Conservation (phyloP, 805 yeast species). For the Metschnikowia orientalis region DNA sequence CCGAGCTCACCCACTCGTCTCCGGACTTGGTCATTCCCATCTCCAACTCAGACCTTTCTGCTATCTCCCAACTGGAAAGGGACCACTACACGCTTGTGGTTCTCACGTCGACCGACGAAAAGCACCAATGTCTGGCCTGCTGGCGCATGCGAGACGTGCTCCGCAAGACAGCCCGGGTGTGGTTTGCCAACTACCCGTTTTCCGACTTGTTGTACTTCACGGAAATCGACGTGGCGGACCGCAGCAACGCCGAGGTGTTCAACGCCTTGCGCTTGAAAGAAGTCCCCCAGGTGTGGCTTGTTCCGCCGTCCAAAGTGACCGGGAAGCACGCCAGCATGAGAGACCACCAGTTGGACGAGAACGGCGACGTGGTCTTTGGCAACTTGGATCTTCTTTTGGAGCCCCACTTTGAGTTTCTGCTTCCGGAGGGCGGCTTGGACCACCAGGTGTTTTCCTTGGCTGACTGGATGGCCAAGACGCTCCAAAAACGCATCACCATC, state of each 20-base stretch:
- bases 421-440: constrained; percentile 31
- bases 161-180: constrained; percentile 39
- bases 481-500: constrained; percentile 42
- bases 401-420: constrained; percentile 32
- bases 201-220: constrained; percentile 42
- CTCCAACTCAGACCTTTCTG: constrained; percentile 10
- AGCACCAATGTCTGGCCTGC: constrained; percentile 49
- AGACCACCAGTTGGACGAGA: constrained; percentile 20
- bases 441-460: constrained; percentile 48
- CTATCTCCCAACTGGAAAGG: constrained; percentile 19
- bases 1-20: constrained; percentile 4
- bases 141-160: constrained; percentile 38
- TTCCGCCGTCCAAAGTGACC: constrained; percentile 43
- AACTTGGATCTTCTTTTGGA: constrained; percentile 22
- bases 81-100: constrained; percentile 49
- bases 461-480: constrained; percentile 44
- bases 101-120: constrained; percentile 46
- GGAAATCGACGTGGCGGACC: constrained; percentile 45
- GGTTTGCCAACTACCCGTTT: constrained; percentile 41
- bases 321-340: constrained; percentile 11
- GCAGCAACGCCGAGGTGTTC: constrained; percentile 39
- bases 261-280: constrained; percentile 39
- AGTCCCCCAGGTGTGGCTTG: constrained; percentile 66
- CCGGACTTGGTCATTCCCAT: constrained; percentile 12
- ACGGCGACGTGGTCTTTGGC: constrained; percentile 16